Evolutionary conservation across 768 basidiomycete species (phyloP), one percentile per base, ranked within the genome.

Genomic region (Psilocybe azurescens): DNA sequence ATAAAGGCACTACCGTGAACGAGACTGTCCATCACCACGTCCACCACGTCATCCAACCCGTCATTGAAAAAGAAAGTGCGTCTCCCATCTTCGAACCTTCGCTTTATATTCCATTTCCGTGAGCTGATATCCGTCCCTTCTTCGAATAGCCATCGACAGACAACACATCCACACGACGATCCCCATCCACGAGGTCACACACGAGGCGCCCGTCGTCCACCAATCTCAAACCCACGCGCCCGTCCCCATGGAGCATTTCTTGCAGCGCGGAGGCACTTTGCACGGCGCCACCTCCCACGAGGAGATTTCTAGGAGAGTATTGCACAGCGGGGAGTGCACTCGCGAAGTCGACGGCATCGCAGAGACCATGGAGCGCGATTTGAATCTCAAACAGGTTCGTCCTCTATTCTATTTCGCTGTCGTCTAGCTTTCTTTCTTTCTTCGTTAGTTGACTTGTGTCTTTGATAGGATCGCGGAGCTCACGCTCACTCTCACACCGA

Each of bases 41-140:
- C 30, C 74, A 78, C 49, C 76, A 79, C 33, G 65, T 78, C 30
- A 73, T 78, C 16, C 77, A 79, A 56, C 77, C 77, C 16, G 65
- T 79, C 24, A 75, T 78, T 47, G 70, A 78, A 66, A 77, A 78
- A 75, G 73, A 78, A 54, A 74, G 78, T 78, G 58, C 24, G 76
- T 67, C 3, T 20, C 6, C 5, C 11, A 3, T 3, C 3, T 29
- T 13, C 24, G 24, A 24, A 2, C 24, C 24, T 24, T 24, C 24
- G 24, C 24, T 24, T 1, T 24, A 1, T 24, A 24, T 24, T 8
- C 39, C 20, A 14, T 29, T 48, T n/a, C 20, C 24, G 2, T 1
- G 24, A 24, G 24, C 24, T 24, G 24, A 24, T 1, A 24, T 2
- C 24, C 24, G 1, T 24, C 24, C 1, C 24, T 24, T 24, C 24